Conservation (phyloP, 192 early-diverging fungal species). For the Phycomyces nitens region DNA sequence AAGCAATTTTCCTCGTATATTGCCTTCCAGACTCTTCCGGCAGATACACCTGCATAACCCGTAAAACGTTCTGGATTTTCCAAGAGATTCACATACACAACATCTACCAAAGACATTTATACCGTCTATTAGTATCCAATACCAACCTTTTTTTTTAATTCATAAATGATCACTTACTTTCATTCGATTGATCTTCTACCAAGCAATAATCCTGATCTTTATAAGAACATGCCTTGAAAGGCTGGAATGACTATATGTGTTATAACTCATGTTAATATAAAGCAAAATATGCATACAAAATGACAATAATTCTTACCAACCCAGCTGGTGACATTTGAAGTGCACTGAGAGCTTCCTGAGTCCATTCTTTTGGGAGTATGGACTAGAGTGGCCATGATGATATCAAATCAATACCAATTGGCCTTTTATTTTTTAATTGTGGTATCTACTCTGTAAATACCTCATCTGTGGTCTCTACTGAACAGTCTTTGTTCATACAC, state of each 20-base stretch:
- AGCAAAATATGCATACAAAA: background rate
- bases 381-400: conserved; percentile 25
- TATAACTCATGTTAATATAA: too few relatives aligned
- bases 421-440: conserved; percentile 35
- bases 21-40: conserved; percentile 89
- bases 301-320: conserved; percentile 28
- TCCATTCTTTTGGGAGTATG: conserved; percentile 47
- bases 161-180: conserved; percentile 19
- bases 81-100: conserved; percentile 83
- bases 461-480: conserved; percentile 80
- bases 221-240: conserved; percentile 54
- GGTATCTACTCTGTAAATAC: conserved; percentile 16
- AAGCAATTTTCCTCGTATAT: conserved; percentile 99
- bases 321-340: conserved; percentile 65
- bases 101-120: conserved; percentile 39
- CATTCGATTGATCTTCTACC: conserved; percentile 73
- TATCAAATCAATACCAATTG: background rate
- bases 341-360: conserved; percentile 60
- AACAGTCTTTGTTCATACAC: conserved; percentile 83
- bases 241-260: conserved; percentile 45
- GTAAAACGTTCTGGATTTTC: conserved; percentile 97
- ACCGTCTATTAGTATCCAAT: background rate
- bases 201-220: conserved; percentile 85
- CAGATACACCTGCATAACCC: conserved; percentile 87
- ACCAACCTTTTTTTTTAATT: background rate